Evolutionary conservation across 208 protist genomes (phyloP), one percentile per base, ranked within the genome.

Genomic region (Trypanosoma theileri): DNA sequence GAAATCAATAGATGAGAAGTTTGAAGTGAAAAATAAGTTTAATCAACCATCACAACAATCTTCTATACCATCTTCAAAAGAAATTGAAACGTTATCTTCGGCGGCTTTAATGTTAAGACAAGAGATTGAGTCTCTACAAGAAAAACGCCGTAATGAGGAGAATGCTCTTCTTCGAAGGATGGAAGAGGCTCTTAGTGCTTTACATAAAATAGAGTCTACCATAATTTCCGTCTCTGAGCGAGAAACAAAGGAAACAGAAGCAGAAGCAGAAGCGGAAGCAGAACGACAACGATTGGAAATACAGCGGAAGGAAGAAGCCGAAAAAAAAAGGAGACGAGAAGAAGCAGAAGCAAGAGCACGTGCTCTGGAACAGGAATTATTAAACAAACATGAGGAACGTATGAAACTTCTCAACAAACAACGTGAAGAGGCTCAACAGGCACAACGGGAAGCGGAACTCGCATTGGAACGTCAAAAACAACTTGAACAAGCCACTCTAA

Each of bases 401-500:
- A 46, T 82, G 58, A 74, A 61, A 11, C 66, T 81, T 56, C 71
- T 91, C 26, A 80, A 66, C 65, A 66, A 73, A 66, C 85, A 88
- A 75, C 85, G 85, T 4, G 84, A 94, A 61, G 67, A 80, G 24
- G 85, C 90, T 0, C 80, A 80, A 17, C 17, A 84, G 42, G 83
- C 83, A 21, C 81, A 90, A 66, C 67, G 79, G 26, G 85, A 84
- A 59, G 90, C 86, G 3, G 77, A 84, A 24, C 61, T 80, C 44
- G 85, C 85, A 16, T 24, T 87, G 31, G 78, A 77, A 69, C 81
- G 80, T 21, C 90, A 93, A 69, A 75, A 62, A 46, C 57, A 79
- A 61, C 84, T 77, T 14, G 90, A 95, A 61, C 73, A 77, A 31
- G 84, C 79, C 50, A 84, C 87, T 6, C 59, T 87, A 8, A 77